Conservation (phyloP, 768 basidiomycete species). For the Lactarius tabidus region DNA sequence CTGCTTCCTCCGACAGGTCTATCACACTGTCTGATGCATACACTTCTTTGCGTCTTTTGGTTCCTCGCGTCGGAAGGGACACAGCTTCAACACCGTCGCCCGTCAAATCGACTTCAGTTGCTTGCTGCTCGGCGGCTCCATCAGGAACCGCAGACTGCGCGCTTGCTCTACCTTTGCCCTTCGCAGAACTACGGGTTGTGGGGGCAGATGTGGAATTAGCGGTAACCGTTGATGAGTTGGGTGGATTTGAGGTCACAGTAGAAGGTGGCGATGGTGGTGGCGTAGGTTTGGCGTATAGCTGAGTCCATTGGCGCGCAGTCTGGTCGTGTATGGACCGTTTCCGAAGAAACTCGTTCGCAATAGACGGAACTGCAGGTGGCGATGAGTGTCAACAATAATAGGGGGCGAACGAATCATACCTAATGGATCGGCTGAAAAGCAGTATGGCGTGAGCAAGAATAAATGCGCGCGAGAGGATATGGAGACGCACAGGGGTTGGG, state of each 20-base stretch:
- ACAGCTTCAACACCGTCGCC: slow-evolving; percentile 16
- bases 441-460: not conserved
- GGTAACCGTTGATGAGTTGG: slow-evolving; percentile 1
- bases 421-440: slow-evolving; percentile 24
- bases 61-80: slow-evolving; percentile 12
- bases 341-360: slow-evolving; percentile 32
- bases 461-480: not conserved
- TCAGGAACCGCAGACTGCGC: not conserved
- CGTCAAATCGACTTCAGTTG: slow-evolving; percentile 19
- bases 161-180: slow-evolving; percentile 25
- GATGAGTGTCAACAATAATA: not conserved
- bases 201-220: not conserved
- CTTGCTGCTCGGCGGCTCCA: not conserved
- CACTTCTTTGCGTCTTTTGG: slow-evolving; percentile 20
- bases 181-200: slow-evolving; percentile 3
- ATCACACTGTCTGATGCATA: slow-evolving; percentile 12
- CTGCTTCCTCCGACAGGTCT: slow-evolving; percentile 21
- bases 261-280: slow-evolving; percentile 3
- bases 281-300: slow-evolving; percentile 30
- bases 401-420: slow-evolving; percentile 5
- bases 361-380: slow-evolving; percentile 29
- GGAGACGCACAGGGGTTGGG: slow-evolving; percentile 79
- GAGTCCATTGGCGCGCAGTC: slow-evolving; percentile 40
- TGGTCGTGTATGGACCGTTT: slow-evolving; percentile 38
- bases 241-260: not conserved